Base-by-base conservation (phyloP, 805 yeast species). In the Kluyveromyces aestuarii region DNA sequence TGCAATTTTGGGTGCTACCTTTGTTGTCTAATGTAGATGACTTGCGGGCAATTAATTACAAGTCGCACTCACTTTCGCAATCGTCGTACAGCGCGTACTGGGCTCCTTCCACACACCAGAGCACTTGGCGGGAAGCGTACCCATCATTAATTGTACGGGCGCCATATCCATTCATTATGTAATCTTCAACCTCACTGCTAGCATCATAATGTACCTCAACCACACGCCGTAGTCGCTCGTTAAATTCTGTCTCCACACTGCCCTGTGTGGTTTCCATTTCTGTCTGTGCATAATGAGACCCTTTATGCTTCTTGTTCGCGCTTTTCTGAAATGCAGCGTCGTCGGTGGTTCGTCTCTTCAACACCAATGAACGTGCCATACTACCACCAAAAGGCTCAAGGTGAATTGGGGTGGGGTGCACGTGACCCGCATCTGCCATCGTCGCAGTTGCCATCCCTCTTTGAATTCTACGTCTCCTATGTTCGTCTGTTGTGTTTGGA, bases 101-200 rank as follows among this genome's bases (percentile, higher is more conserved):
- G 33, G 45, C 41, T 40, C 45, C 37, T 11, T 48, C 48, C 18
- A 48, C 38, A 27, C 51, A 43, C 21, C 38, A 41, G 39, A 46
- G 17, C 33, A 39, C 41, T 36, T 48, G 27, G 6, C 25, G 25
- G 25, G 25, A 21, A 3, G 25, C 25, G 46, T 45, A 48, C 30
- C 43, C 33, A 41, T 45, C 48, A 18, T 44, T 48, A 25, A 48
- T 45, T 10, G 41, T 37, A 21, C 48, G 33, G n/a, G 48, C 44
- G 10, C 48, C 48, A 36, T 48, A 48, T 13, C 51, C 51, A 27
- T 48, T 46, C 35, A 40, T 27, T 11, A 48, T 41, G 48, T 48
- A 48, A 38, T 48, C 51, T 33, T 48, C 51, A 18, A 48, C 41
- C 37, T 48, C 51, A 16, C 41, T 45, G 35, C 41, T 14, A 16